Evolutionary conservation across 2,329 filamentous ascomycete genomes (phyloP).

Genomic region (Mycosphaerella sp.): DNA sequence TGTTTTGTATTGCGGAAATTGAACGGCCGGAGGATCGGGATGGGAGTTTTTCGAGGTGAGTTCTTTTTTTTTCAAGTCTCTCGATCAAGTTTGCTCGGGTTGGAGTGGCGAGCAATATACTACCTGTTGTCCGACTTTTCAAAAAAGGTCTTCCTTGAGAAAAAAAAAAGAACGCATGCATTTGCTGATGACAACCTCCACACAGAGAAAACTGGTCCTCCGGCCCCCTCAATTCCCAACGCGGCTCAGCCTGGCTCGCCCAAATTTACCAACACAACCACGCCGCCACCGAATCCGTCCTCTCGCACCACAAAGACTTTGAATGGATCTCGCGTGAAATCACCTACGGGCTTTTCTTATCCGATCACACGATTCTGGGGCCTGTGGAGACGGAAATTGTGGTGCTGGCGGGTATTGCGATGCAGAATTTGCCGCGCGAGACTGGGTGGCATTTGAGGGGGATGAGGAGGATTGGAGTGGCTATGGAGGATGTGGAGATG

Average conservation of each 20-base stretch:
- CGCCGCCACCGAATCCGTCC: constrained; percentile 34
- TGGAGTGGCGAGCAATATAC: too few species aligned
- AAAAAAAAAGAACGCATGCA: too few species aligned
- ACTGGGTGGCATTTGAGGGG: constrained; percentile 53
- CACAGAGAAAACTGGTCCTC: constrained; percentile 50
- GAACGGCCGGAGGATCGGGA: constrained; percentile 54
- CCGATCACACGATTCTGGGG: constrained; percentile 49
- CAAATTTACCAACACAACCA: constrained; percentile 52
- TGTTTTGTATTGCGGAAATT: constrained; percentile 49
- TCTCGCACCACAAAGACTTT: constrained; percentile 44
- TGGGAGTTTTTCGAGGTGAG: constrained; percentile 44
- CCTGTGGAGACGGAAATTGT: constrained; percentile 52
- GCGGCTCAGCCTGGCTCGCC: constrained; percentile 51
- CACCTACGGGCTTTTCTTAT: constrained; percentile 54
- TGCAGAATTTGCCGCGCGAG: constrained; percentile 49
- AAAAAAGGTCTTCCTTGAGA: too few species aligned
- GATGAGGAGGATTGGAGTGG: constrained; percentile 44
- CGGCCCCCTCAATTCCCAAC: constrained; percentile 48
- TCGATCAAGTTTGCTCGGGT: too few species aligned
- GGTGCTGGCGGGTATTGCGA: constrained; percentile 51
- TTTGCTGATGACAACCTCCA: not conserved
- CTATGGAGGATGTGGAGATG: constrained; percentile 39
- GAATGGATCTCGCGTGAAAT: constrained; percentile 50
- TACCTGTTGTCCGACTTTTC: too few species aligned
- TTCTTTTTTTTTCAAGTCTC: not conserved